Evolutionary conservation across 2,329 filamentous ascomycete species (phyloP).

Genomic region (Talaromyces funiculosus): DNA sequence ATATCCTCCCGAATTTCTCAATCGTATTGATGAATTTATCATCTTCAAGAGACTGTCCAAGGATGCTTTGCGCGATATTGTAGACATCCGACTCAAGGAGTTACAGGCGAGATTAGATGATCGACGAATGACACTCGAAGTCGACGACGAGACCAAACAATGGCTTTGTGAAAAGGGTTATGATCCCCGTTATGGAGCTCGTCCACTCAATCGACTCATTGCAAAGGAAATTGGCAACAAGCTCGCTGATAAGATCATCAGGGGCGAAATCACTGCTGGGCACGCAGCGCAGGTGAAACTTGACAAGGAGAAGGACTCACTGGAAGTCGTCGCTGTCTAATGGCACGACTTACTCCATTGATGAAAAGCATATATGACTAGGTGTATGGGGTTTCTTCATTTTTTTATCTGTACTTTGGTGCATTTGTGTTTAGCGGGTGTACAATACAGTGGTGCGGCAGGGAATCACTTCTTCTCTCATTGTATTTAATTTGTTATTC

Average conservation of each 20-base stretch:
- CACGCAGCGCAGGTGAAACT: slow-evolving; percentile 67
- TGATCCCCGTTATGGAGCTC: slow-evolving; percentile 82
- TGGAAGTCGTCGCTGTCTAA: slow-evolving; percentile 45
- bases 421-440: background rate
- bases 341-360: background rate
- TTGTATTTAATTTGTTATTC: background rate
- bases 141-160: slow-evolving; percentile 65
- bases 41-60: slow-evolving; percentile 82
- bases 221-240: slow-evolving; percentile 83
- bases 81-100: slow-evolving; percentile 84
- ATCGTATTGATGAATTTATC: slow-evolving; percentile 95
- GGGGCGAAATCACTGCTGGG: slow-evolving; percentile 70
- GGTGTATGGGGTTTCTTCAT: slow-evolving; percentile 1
- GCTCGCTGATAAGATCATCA: slow-evolving; percentile 86
- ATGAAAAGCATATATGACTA: slow-evolving; percentile 2
- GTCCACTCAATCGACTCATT: slow-evolving; percentile 86
- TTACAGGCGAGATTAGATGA: slow-evolving; percentile 79
- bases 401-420: background rate
- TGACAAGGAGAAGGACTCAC: slow-evolving; percentile 54
- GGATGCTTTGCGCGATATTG: slow-evolving; percentile 78
- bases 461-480: background rate
- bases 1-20: slow-evolving; percentile 90
- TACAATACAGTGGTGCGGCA: background rate
- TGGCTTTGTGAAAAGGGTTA: slow-evolving; percentile 91
- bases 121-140: slow-evolving; percentile 69